Evolutionary conservation across 257 asterid genomes (phyloP).

Genomic region (Jaltomata sinuosa): DNA sequence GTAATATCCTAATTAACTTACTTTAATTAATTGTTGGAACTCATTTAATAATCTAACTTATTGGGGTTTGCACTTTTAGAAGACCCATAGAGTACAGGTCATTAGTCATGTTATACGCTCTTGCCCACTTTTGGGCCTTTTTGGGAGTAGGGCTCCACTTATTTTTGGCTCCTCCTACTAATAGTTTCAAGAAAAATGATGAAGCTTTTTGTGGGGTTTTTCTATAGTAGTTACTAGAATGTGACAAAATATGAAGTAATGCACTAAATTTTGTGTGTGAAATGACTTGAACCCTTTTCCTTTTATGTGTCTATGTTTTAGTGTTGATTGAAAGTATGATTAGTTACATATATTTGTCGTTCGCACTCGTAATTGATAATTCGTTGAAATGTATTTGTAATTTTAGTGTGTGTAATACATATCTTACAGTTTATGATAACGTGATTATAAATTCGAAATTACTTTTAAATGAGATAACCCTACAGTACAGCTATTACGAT

Average conservation of each 20-base stretch:
- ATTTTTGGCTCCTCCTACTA: slow-evolving; percentile 3
- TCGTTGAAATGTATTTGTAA: too few species aligned
- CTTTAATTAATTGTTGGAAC: not conserved
- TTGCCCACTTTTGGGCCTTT: slow-evolving; percentile 7
- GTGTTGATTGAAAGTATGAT: not conserved
- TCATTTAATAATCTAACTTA: not conserved
- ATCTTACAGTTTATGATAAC: not conserved
- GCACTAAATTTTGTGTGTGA: slow-evolving; percentile 3
- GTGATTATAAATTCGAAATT: not conserved
- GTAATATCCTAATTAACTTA: not conserved
- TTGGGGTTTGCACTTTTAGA: slow-evolving; percentile 10
- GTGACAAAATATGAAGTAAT: not conserved
- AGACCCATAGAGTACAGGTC: not conserved
- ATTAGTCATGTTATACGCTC: slow-evolving; percentile 12
- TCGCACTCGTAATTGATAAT: not conserved
- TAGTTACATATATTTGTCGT: not conserved
- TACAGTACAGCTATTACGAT: not conserved
- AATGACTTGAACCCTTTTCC: not conserved
- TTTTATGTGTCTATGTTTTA: not conserved
- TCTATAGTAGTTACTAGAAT: not conserved
- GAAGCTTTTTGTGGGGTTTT: not conserved
- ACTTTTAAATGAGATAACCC: not conserved
- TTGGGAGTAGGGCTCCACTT: not conserved
- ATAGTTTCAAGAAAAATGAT: not conserved
- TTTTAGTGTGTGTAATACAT: too few species aligned